Evolutionary conservation across 257 asterid genomes (phyloP).

Genomic region (Thymus quinquecostatus): DNA sequence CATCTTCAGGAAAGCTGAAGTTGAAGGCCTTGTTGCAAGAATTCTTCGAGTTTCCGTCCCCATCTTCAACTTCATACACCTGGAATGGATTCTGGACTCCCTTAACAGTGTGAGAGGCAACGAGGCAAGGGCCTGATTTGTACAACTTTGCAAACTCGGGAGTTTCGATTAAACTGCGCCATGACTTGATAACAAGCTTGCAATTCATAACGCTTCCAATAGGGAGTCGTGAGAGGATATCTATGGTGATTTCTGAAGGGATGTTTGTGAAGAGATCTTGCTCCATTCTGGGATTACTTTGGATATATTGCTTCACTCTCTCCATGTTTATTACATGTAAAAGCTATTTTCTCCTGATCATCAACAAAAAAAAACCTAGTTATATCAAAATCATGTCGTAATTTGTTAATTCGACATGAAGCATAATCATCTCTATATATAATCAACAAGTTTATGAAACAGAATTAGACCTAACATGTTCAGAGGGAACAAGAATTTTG

Average conservation of each 20-base stretch:
- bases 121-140: slow-evolving; percentile 25
- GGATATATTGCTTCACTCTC: no score
- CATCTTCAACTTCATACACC: slow-evolving; percentile 31
- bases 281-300: neutral
- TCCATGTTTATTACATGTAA: no score
- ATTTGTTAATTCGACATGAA: no score
- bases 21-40: neutral
- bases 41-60: neutral
- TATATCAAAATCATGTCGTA: no score
- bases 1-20: neutral
- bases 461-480: no score
- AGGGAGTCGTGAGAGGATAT: slow-evolving; percentile 45
- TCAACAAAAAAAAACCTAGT: no score
- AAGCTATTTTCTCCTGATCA: no score
- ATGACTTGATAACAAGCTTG: slow-evolving; percentile 41
- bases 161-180: neutral
- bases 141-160: neutral
- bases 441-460: no score
- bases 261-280: neutral
- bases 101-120: neutral
- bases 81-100: neutral
- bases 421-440: no score
- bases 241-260: neutral
- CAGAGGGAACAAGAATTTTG: no score
- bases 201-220: slow-evolving; percentile 21